A percentile compares a stretch with the other conserved stretches of the same genome.
These are phyloP conservation scores for Hawksworthiomyces lignivorus DNA, from an alignment of 2,329 filamentous ascomycete genomes.

Conservation along the genomic window DNA sequence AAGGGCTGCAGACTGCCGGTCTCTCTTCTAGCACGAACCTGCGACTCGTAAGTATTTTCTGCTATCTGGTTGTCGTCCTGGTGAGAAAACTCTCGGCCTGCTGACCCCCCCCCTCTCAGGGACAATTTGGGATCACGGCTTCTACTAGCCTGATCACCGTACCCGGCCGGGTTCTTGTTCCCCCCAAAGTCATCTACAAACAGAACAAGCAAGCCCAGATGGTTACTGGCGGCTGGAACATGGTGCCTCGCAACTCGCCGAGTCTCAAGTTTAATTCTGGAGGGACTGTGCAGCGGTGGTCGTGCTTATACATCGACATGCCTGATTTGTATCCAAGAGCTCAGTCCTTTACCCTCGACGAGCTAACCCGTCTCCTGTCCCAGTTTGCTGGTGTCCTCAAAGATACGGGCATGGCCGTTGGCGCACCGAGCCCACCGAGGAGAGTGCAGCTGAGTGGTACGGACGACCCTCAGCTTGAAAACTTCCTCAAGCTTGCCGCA, in stretches of 20 bases:
- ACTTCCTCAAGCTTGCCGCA: background rate
- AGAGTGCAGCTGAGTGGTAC: background rate
- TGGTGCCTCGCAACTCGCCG: constrained; percentile 27
- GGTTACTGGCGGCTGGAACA: constrained; percentile 49
- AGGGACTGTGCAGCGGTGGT: constrained; percentile 33
- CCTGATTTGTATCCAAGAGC: constrained; percentile 5
- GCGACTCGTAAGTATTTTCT: constrained; percentile 13
- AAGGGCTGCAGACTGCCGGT: constrained; percentile 42
- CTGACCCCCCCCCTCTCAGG: constrained; percentile 19
- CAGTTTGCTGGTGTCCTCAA: constrained; percentile 7
- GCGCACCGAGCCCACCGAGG: background rate
- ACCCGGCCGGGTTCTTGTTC: constrained; percentile 48
- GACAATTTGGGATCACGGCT: constrained; percentile 42
- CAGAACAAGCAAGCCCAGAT: constrained; percentile 18
- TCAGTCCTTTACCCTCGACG: background rate
- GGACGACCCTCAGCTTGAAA: constrained; percentile 6
- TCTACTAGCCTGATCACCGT: constrained; percentile 50
- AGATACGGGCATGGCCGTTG: constrained; percentile 12
- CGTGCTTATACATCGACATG: constrained; percentile 20
- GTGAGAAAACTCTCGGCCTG: too few species aligned
- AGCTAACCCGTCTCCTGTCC: background rate
- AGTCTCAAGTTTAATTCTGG: constrained; percentile 37
- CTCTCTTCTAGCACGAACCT: constrained; percentile 29
- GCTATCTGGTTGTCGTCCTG: too few species aligned
- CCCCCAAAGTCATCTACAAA: constrained; percentile 38